A percentile compares a stretch with the other conserved stretches of the same genome.
Evolutionary conservation across 169 alveolate genomes (phyloP).

Genomic region (Cryptosporidium meleagridis): DNA sequence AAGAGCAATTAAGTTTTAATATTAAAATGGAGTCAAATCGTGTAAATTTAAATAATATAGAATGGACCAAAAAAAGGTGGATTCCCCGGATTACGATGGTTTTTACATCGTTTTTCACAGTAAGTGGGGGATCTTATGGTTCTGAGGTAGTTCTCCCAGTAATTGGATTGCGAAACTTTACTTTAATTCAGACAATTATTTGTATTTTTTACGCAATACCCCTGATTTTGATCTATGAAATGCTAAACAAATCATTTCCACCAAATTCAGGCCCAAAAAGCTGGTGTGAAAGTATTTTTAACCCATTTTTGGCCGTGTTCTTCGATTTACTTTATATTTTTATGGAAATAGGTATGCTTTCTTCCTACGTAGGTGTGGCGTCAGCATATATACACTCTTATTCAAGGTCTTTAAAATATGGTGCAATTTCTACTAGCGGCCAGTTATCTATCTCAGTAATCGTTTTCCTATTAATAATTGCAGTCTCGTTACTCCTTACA

Average conservation of each 20-base stretch:
- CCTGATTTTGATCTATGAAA: conserved; percentile 31
- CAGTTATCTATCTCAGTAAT: conserved; percentile 28
- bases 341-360: conserved; percentile 73
- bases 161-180: conserved; percentile 38
- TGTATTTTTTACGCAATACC: conserved; percentile 65
- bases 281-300: conserved; percentile 42
- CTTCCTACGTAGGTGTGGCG: conserved; percentile 44
- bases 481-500: background rate
- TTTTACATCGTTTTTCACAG: conserved; percentile 57
- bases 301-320: conserved; percentile 11
- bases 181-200: conserved; percentile 30
- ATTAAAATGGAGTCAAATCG: background rate
- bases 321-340: conserved; percentile 43
- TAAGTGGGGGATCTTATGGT: conserved; percentile 72
- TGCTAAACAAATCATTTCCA: conserved; percentile 43
- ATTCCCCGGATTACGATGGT: conserved; percentile 12
- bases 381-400: conserved; percentile 51
- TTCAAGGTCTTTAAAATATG: conserved; percentile 21
- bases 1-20: background rate
- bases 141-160: conserved; percentile 64
- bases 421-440: background rate
- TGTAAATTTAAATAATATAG: background rate
- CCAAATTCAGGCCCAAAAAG: conserved; percentile 23
- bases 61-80: background rate
- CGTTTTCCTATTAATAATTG: conserved; percentile 25